These are phyloP conservation scores for Chrysoporthe deuterocubensis DNA, from an alignment of 2,329 filamentous ascomycete species.

Conservation along the genomic window DNA sequence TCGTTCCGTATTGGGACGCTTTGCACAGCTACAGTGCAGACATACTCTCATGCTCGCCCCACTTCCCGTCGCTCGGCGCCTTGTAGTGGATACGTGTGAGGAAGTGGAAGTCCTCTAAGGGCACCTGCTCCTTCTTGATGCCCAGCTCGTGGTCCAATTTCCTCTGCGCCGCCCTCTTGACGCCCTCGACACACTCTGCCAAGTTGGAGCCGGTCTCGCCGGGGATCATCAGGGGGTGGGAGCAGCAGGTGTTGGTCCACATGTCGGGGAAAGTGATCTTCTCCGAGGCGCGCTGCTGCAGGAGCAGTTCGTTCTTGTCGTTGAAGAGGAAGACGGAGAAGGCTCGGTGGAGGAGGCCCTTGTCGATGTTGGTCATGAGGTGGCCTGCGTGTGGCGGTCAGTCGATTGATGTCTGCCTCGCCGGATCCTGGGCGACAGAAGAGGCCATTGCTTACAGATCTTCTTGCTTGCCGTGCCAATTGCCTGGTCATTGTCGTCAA, in stretches of 20 bases:
- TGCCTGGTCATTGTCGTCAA: conserved; percentile 87
- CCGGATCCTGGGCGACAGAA: neutral
- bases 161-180: conserved; percentile 88
- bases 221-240: conserved; percentile 89
- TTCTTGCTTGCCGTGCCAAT: conserved; percentile 99
- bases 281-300: conserved; percentile 93
- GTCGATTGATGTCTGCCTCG: neutral
- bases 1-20: neutral
- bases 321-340: conserved; percentile 99
- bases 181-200: conserved; percentile 78
- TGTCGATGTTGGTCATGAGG: conserved; percentile 97
- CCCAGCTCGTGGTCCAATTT: conserved; percentile 96
- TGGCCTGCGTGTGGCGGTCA: conserved; percentile 66
- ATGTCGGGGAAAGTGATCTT: conserved; percentile 99
- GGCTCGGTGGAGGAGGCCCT: conserved; percentile 92
- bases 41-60: conserved; percentile 98
- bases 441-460: conserved; percentile 68
- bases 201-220: conserved; percentile 87
- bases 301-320: conserved; percentile 85
- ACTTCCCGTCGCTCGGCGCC: conserved; percentile 94
- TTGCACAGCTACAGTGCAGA: conserved; percentile 29
- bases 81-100: conserved; percentile 98
- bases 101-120: conserved; percentile 89
- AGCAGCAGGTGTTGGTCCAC: conserved; percentile 99
- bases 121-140: conserved; percentile 86